Evolutionary conservation across 2,329 filamentous ascomycete genomes (phyloP), one percentile per base, ranked within the genome.

Genomic region (Fusarium sp.): DNA sequence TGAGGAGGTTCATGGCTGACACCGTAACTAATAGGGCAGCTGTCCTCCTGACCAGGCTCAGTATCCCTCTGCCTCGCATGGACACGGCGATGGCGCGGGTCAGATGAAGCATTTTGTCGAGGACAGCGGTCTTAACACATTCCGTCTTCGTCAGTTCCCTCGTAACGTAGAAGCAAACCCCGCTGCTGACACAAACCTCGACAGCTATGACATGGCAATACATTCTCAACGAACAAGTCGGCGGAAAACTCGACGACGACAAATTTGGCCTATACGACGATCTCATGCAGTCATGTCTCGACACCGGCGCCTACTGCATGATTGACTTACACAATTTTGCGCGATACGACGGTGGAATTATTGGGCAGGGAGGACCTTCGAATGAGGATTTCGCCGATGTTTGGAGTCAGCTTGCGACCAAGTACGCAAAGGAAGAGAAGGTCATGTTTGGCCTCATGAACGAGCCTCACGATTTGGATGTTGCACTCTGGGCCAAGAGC

Each of bases 381-480:
- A 85, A 91, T 74, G 86, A 84, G 11, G 79, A 89, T 13, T 89
- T 92, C 70, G 86, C 84, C 4, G 80, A 79, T 43, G 78, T 92
- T 6, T 92, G 90, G 90, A 77, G 75, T 2, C 82, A 87, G 62
- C 77, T 90, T 6, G 90, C 90, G 9, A 81, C 79, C 1, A 88
- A 88, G 74, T 92, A 92, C 77, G 86, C 82, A 0, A 83, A 83
- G 7, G 79, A 88, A 52, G 76, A 82, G 39, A 88, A 28, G 83
- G 84, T 53, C 77, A 86, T 64, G 79, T 92, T 92, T 69, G 90
- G 89, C 13, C 76, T 92, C 46, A 92, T 92, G 90, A 93, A 92
- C 79, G 91, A 90, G 79, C 90, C 90, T 7, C 89, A 91, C 76
- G 86, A 89, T 55, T 78, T 88, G 59, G 85, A 89, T 72, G 82